Conservation (phyloP, 495 filamentous ascomycete species). For the Schizothecium vesticola region DNA sequence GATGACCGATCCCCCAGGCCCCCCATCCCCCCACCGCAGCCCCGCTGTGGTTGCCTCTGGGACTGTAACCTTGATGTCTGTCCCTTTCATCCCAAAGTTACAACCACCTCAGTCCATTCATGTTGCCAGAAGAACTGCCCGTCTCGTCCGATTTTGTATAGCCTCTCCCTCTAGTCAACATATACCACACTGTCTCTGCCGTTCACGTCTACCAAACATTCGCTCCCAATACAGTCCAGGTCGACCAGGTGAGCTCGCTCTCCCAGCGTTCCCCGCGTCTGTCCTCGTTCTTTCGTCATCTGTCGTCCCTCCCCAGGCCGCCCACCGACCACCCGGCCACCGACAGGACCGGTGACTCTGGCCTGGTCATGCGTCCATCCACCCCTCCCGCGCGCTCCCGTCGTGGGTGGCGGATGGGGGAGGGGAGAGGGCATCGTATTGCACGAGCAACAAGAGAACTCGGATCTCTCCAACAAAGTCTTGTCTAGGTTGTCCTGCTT, state of each 20-base stretch:
- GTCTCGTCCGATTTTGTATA: not conserved
- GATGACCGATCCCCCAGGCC: not conserved
- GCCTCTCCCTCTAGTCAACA: not conserved
- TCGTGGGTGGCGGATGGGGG: not conserved
- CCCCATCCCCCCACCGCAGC: not conserved
- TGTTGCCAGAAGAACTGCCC: not conserved
- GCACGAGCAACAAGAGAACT: not conserved
- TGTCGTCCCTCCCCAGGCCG: not conserved
- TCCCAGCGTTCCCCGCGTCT: not conserved
- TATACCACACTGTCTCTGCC: not conserved
- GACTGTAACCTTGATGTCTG: not conserved
- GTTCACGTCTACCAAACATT: not conserved
- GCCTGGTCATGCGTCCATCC: not conserved
- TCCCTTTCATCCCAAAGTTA: not conserved
- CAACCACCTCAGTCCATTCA: not conserved
- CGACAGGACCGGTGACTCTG: not conserved
- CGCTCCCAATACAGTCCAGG: not conserved
- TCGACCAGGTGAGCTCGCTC: not conserved
- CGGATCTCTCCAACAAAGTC: not conserved
- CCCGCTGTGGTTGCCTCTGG: not conserved
- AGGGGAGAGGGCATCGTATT: not conserved
- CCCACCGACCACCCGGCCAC: no score
- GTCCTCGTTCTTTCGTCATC: not conserved
- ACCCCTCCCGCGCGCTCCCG: not conserved
- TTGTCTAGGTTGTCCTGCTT: not conserved